Conservation (phyloP, 2,329 filamentous ascomycete genomes). For the Botrytis deweyae region DNA sequence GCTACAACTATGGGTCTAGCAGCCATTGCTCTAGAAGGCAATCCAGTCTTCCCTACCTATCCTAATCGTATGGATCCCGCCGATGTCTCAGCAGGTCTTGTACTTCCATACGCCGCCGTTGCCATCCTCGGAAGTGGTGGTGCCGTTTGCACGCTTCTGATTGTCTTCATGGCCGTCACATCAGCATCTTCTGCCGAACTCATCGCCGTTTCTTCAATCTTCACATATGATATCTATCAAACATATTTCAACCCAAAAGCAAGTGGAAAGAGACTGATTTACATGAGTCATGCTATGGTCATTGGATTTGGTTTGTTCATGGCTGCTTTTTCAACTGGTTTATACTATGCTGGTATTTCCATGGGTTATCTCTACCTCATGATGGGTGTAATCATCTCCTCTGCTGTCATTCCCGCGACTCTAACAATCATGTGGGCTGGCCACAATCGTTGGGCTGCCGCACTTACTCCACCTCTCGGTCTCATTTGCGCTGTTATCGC, state of each 20-base stretch:
- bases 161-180: conserved; percentile 90
- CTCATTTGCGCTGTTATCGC: conserved; percentile 67
- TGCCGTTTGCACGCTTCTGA: conserved; percentile 72
- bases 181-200: conserved; percentile 74
- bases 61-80: conserved; percentile 68
- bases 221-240: conserved; percentile 85
- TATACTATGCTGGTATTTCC: conserved; percentile 61
- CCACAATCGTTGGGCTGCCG: conserved; percentile 74
- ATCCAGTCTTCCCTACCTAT: conserved; percentile 69
- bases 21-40: conserved; percentile 75
- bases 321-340: conserved; percentile 73
- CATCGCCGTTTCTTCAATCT: conserved; percentile 84
- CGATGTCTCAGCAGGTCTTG: conserved; percentile 80
- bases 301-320: conserved; percentile 75
- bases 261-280: conserved; percentile 73
- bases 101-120: conserved; percentile 81
- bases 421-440: conserved; percentile 78
- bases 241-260: conserved; percentile 81
- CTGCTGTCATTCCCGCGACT: conserved; percentile 79
- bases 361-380: conserved; percentile 89
- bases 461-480: conserved; percentile 67
- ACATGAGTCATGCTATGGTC: conserved; percentile 73
- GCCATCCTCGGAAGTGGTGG: conserved; percentile 80
- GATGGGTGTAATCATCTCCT: conserved; percentile 89
- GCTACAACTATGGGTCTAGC: conserved; percentile 87